These are phyloP conservation scores for Pseudogymnoascus sp. DNA, from an alignment of 2,329 filamentous ascomycete species.

Conservation along the genomic window DNA sequence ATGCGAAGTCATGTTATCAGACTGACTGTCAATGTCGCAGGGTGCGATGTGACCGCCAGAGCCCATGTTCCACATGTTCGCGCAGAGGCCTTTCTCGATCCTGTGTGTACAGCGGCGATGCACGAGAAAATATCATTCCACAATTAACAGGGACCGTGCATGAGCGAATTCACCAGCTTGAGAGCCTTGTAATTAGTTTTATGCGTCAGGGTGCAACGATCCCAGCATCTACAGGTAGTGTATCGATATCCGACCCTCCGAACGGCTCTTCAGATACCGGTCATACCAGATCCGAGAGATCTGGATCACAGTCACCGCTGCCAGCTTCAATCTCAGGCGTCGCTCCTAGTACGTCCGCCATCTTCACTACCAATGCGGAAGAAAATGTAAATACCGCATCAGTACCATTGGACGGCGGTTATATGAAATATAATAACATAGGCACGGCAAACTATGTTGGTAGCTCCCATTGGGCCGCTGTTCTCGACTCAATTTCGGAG, in stretches of 20 bases:
- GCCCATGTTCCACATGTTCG: conserved; percentile 25
- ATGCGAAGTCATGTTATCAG: neutral
- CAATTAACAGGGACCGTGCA: conserved; percentile 25
- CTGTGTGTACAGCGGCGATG: conserved; percentile 24
- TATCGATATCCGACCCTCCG: conserved; percentile 18
- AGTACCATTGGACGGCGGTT: conserved; percentile 22
- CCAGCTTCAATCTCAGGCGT: no score
- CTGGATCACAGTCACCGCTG: conserved; percentile 17
- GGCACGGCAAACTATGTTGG: conserved; percentile 26
- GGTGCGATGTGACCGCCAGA: conserved; percentile 26
- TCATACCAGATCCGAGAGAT: conserved; percentile 15
- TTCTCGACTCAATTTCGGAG: conserved; percentile 25
- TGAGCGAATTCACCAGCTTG: conserved; percentile 23
- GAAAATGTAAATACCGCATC: neutral
- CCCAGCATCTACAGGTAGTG: conserved; percentile 12
- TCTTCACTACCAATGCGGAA: conserved; percentile 6
- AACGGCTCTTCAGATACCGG: neutral
- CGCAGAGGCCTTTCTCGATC: conserved; percentile 20
- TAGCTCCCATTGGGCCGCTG: conserved; percentile 27
- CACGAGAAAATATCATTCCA: conserved; percentile 21
- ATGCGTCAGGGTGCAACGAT: conserved; percentile 10
- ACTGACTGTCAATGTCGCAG: conserved; percentile 12
- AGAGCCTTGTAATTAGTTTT: conserved; percentile 22
- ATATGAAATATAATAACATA: conserved; percentile 21
- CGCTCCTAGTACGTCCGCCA: conserved; percentile 18